Conservation (phyloP, 257 asterid genomes). For the Orobanche coerulescens region DNA sequence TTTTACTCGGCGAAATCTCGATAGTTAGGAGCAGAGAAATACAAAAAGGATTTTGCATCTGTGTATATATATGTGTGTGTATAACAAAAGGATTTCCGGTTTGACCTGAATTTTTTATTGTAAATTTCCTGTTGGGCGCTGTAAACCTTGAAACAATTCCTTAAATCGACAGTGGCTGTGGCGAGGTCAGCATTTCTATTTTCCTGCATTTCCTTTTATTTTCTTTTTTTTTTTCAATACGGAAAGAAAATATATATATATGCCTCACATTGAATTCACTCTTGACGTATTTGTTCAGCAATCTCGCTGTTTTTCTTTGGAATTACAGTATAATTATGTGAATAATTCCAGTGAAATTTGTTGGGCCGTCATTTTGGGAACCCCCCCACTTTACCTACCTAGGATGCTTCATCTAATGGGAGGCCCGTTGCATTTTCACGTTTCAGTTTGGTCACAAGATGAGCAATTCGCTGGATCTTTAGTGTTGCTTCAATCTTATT, state of each 20-base stretch:
- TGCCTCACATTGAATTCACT: constrained; percentile 36
- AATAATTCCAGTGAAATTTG: constrained; percentile 27
- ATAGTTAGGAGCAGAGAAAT: constrained; percentile 18
- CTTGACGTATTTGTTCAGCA: constrained; percentile 44
- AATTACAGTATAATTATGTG: neutral
- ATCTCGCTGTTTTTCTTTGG: constrained; percentile 24
- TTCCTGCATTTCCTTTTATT: neutral
- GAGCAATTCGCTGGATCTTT: constrained; percentile 26
- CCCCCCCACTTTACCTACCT: constrained; percentile 71
- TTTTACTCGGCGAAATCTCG: constrained; percentile 30
- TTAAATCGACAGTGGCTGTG: constrained; percentile 27
- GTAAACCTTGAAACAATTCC: constrained; percentile 24
- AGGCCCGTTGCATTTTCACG: constrained; percentile 23
- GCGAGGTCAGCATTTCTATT: constrained; percentile 25
- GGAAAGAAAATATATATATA: neutral
- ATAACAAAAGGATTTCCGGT: constrained; percentile 28
- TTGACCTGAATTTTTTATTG: constrained; percentile 7
- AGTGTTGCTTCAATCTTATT: constrained; percentile 4
- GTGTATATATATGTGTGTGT: neutral
- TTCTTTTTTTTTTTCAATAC: neutral
- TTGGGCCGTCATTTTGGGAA: constrained; percentile 51
- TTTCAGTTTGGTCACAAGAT: constrained; percentile 18
- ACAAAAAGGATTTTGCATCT: constrained; percentile 19
- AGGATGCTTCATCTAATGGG: constrained; percentile 20
- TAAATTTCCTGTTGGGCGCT: constrained; percentile 19